Evolutionary conservation across 2,329 filamentous ascomycete species (phyloP).

Genomic region (Colletotrichum phormii): DNA sequence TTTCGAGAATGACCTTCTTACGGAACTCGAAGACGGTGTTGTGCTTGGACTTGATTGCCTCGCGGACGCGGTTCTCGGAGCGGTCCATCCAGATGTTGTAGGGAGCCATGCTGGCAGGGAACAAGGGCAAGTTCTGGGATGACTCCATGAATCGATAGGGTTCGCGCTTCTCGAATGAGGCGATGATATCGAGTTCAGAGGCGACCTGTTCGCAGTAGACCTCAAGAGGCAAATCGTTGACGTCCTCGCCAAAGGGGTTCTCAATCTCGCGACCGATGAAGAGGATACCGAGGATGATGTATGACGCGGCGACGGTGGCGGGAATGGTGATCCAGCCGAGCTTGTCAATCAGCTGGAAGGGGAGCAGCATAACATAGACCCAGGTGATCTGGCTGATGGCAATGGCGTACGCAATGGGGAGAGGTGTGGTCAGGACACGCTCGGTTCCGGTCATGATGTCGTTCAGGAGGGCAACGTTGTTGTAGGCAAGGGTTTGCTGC

Average conservation of each 20-base stretch:
- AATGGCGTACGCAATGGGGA: constrained; percentile 86
- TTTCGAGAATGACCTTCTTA: constrained; percentile 36
- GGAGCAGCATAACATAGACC: constrained; percentile 83
- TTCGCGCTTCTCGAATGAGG: constrained; percentile 44
- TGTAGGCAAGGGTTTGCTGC: constrained; percentile 71
- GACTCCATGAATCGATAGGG: constrained; percentile 51
- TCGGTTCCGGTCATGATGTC: constrained; percentile 80
- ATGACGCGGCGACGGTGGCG: constrained; percentile 76
- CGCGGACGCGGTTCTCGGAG: constrained; percentile 52
- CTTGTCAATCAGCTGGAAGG: constrained; percentile 78
- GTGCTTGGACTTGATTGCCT: constrained; percentile 55
- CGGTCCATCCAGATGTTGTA: constrained; percentile 53
- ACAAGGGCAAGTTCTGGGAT: constrained; percentile 63
- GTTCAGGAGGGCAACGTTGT: constrained; percentile 72
- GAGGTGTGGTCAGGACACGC: constrained; percentile 83
- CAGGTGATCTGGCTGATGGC: constrained; percentile 88
- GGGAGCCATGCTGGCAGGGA: constrained; percentile 60
- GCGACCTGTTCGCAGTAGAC: constrained; percentile 81
- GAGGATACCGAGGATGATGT: constrained; percentile 83
- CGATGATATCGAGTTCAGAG: constrained; percentile 79
- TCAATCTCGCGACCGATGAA: constrained; percentile 85
- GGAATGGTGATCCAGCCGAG: constrained; percentile 83
- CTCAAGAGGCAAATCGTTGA: constrained; percentile 84
- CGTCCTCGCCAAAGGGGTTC: constrained; percentile 86
- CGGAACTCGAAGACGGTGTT: constrained; percentile 37